Evolutionary conservation across 2,329 filamentous ascomycete species (phyloP), one percentile per base, ranked within the genome.

Genomic region (Botrytis aclada): DNA sequence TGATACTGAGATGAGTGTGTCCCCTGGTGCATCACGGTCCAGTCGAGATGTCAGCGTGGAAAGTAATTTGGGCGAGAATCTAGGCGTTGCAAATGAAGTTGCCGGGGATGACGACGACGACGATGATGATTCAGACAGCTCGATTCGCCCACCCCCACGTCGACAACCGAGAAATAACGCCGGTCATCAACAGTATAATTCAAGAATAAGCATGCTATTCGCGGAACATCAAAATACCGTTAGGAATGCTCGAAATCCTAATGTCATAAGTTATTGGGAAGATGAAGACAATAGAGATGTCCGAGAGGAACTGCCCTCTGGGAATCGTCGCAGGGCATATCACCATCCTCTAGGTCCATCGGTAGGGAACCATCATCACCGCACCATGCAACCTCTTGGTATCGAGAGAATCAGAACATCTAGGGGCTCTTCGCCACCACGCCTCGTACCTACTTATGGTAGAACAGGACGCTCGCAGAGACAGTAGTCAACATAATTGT

Each of bases 1-100:
- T 22, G 81, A 82, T 67, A 80, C 81, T 45, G 80, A 81, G 67
- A 82, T 82, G 81, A 80, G 76, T 66, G 74, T 74, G 7, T 79
- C 79, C 1, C 76, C 79, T 18, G 64, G 69, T 66, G 64, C 67
- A 60, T 75, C 75, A 37, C 73, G 74, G 45, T 72, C 65, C 32
- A 74, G 62, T 67, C 72, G 69, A 60, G 64, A 69, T 64, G 58
- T 56, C 12, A 74, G 73, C 56, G 54, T 72, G 6, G 66, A 74
- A 12, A 62, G 65, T 29, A 62, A 65, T n/a, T 66, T 51, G 58
- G 71, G 65, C n/a, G 70, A 76, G 67, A 37, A 79, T 63, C 76
- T 79, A 37, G 78, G 78, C 20, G 69, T 70, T 56, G 74, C 77
- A 7, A 79, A 78, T 45, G 70, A 78, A 41, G 69, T 81, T 20